phyloP scores from a whole-genome alignment of 2,329 filamentous ascomycete genomes.

The Xylariaceae sp. region DNA sequence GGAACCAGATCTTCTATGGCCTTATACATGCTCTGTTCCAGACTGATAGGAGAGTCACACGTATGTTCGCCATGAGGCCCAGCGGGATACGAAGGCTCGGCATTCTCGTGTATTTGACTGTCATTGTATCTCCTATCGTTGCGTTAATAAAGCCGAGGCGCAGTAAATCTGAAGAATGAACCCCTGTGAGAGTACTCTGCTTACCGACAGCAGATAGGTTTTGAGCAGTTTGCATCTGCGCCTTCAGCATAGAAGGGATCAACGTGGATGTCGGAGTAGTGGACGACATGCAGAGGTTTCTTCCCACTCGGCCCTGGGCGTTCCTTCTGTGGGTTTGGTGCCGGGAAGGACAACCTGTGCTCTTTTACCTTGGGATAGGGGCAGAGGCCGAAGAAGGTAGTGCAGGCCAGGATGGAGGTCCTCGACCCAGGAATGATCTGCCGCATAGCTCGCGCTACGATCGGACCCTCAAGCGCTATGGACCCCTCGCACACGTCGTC shows the following conservation, averaged over 20 bases:
- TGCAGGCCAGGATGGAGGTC: conserved; percentile 44
- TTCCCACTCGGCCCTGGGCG: conserved; percentile 36
- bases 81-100: conserved; percentile 39
- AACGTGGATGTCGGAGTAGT: conserved; percentile 54
- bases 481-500: conserved; percentile 48
- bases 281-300: conserved; percentile 45
- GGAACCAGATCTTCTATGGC: conserved; percentile 39
- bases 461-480: conserved; percentile 43
- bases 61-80: conserved; percentile 44
- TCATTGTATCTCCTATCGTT: conserved; percentile 34
- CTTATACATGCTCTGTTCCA: conserved; percentile 49
- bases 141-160: conserved; percentile 5
- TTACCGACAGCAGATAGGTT: conserved; percentile 54
- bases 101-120: conserved; percentile 40
- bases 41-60: conserved; percentile 42
- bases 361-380: conserved; percentile 36
- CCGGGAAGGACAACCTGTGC: conserved; percentile 37
- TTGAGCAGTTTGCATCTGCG: conserved; percentile 46
- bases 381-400: conserved; percentile 47
- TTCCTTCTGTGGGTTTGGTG: conserved; percentile 26
- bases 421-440: conserved; percentile 33
- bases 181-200: too few relatives aligned
- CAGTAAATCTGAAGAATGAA: not conserved
- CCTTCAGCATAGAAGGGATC: conserved; percentile 48
- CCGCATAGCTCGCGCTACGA: conserved; percentile 41